Percentiles rank a stretch among this genome's conserved stretches.
These are phyloP conservation scores for Acanthamoeba culbertsoni DNA, from an alignment of 208 protist genomes.

Conservation along the genomic window DNA sequence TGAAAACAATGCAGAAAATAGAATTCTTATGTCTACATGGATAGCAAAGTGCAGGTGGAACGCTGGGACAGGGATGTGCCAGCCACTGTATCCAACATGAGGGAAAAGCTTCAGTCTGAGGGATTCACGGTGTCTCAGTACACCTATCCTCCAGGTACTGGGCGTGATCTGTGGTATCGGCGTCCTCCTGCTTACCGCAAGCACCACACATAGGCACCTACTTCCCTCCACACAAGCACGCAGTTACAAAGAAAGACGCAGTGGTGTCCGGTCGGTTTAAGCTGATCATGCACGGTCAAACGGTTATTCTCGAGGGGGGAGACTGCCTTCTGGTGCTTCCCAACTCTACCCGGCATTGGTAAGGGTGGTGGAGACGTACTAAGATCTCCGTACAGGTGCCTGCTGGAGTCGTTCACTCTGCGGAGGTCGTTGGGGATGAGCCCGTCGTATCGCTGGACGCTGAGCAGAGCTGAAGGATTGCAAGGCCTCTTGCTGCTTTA, in stretches of 20 bases:
- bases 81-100: neutral
- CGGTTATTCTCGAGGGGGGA: neutral
- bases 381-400: neutral
- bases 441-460: neutral
- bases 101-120: neutral
- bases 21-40: too few relatives aligned
- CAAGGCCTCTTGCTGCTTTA: too few relatives aligned
- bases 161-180: neutral
- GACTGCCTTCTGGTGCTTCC: neutral
- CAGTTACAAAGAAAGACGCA: neutral
- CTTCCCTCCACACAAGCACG: neutral
- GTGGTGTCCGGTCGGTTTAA: neutral
- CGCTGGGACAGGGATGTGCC: neutral
- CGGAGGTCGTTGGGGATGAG: neutral
- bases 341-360: neutral
- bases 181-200: neutral
- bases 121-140: neutral
- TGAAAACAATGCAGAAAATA: too few relatives aligned
- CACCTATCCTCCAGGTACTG: neutral
- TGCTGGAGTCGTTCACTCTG: neutral
- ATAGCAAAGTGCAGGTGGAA: neutral
- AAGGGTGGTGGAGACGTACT: neutral
- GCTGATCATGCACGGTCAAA: neutral
- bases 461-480: too few relatives aligned
- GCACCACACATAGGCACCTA: neutral